Evolutionary conservation across 2,329 filamentous ascomycete species (phyloP).

Genomic region (Proliferodiscus dingleyae): DNA sequence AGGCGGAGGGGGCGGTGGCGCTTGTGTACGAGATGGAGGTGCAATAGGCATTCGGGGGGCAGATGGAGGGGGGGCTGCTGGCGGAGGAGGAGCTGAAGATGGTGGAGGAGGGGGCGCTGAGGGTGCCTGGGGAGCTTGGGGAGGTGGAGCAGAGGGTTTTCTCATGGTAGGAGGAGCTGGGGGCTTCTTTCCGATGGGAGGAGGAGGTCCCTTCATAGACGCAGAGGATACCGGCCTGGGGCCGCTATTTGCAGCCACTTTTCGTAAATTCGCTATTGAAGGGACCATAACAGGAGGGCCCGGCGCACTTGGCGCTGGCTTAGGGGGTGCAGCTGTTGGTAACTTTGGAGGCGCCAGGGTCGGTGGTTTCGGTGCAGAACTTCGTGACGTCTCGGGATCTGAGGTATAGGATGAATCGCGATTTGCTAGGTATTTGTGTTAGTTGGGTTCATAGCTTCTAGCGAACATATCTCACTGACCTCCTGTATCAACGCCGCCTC

Average conservation of each 20-base stretch:
- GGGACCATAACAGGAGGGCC: constrained; percentile 47
- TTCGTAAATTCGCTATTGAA: constrained; percentile 56
- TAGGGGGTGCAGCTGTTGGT: constrained; percentile 53
- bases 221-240: constrained; percentile 56
- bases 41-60: constrained; percentile 34
- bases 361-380: constrained; percentile 56
- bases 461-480: constrained; percentile 35
- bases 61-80: constrained; percentile 31
- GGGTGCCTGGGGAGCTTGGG: constrained; percentile 30
- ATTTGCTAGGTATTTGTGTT: constrained; percentile 44
- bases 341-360: constrained; percentile 49
- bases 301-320: constrained; percentile 38
- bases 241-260: constrained; percentile 44
- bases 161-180: constrained; percentile 56
- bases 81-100: constrained; percentile 31
- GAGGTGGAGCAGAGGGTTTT: constrained; percentile 47
- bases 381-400: constrained; percentile 66
- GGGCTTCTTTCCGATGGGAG: constrained; percentile 72
- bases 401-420: constrained; percentile 70
- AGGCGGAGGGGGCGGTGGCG: constrained; percentile 35
- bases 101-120: constrained; percentile 33
- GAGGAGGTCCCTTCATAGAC: constrained; percentile 66
- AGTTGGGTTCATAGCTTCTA: constrained; percentile 10
- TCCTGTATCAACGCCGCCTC: constrained; percentile 74
- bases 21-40: constrained; percentile 31